phyloP scores from a whole-genome alignment of 2,329 filamentous ascomycete genomes.

The Phaeosphaeriaceae sp. region DNA sequence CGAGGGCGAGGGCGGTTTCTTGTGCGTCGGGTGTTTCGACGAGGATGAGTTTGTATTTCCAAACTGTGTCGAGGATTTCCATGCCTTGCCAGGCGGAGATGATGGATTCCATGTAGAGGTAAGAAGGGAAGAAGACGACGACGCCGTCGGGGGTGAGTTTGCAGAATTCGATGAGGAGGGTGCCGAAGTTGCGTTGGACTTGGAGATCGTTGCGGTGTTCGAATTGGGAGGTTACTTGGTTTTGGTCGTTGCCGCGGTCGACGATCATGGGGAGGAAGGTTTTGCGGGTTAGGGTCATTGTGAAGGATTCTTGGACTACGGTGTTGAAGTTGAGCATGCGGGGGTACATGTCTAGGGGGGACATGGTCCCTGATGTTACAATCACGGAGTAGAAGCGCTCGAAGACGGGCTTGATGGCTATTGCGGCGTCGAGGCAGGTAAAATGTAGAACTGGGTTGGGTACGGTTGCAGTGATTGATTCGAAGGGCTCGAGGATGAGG shows the following conservation, averaged over 20 bases:
- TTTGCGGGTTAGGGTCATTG: slow-evolving; percentile 89
- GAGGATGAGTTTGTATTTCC: slow-evolving; percentile 98
- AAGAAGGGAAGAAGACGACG: slow-evolving; percentile 99
- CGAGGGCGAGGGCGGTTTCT: slow-evolving; percentile 91
- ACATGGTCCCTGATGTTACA: slow-evolving; percentile 97
- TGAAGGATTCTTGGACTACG: slow-evolving; percentile 95
- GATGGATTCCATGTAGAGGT: slow-evolving; percentile 98
- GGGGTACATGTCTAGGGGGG: slow-evolving; percentile 97
- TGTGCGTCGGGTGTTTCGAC: slow-evolving; percentile 98
- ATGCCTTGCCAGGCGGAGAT: slow-evolving; percentile 99
- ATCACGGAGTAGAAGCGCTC: slow-evolving; percentile 98
- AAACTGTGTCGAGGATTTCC: slow-evolving; percentile 95
- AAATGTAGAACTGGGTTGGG: slow-evolving; percentile 98
- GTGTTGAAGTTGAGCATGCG: slow-evolving; percentile 96
- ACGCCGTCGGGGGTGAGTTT: slow-evolving; percentile 96
- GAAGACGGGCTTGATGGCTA: slow-evolving; percentile 97
- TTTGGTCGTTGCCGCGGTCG: slow-evolving; percentile 92
- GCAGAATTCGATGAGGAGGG: slow-evolving; percentile 89
- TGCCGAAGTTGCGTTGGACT: slow-evolving; percentile 97
- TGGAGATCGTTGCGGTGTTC: slow-evolving; percentile 94
- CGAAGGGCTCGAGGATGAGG: slow-evolving; percentile 95
- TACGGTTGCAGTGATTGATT: slow-evolving; percentile 92
- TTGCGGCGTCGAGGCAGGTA: slow-evolving; percentile 94
- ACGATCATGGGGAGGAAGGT: slow-evolving; percentile 99
- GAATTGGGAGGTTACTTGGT: slow-evolving; percentile 90